These are phyloP conservation scores for Eimeria mitis DNA, from an alignment of 169 alveolate genomes.

Conservation along the genomic window DNA sequence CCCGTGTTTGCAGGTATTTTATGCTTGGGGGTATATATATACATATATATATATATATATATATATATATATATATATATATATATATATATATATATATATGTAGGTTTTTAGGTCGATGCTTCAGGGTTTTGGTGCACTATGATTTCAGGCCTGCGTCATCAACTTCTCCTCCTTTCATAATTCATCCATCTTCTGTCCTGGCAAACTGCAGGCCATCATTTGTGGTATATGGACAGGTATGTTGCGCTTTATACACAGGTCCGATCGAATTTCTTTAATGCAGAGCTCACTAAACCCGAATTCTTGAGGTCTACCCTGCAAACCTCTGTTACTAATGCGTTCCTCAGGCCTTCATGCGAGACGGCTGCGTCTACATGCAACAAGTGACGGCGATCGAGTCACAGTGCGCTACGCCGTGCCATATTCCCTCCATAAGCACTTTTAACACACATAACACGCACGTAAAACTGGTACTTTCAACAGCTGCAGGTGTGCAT, in stretches of 20 bases:
- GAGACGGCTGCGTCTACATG: conserved; percentile 76
- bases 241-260: neutral
- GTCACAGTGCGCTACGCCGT: conserved; percentile 7
- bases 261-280: neutral
- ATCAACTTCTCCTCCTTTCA: conserved; percentile 47
- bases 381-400: conserved; percentile 69
- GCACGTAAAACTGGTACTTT: neutral
- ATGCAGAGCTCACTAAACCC: neutral
- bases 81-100: too few species aligned
- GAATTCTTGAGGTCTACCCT: neutral
- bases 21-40: neutral
- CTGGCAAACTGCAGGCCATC: conserved; percentile 50
- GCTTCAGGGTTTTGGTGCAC: neutral
- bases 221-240: conserved; percentile 56
- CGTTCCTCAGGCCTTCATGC: conserved; percentile 59
- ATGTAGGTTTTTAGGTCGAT: neutral
- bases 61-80: too few species aligned
- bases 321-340: neutral
- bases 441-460: neutral
- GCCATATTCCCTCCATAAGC: neutral
- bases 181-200: conserved; percentile 67
- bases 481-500: neutral
- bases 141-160: conserved; percentile 33
- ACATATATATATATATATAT: too few species aligned
- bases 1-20: neutral